Base-by-base conservation (phyloP, 805 yeast genomes). In the Candida boidinii region DNA sequence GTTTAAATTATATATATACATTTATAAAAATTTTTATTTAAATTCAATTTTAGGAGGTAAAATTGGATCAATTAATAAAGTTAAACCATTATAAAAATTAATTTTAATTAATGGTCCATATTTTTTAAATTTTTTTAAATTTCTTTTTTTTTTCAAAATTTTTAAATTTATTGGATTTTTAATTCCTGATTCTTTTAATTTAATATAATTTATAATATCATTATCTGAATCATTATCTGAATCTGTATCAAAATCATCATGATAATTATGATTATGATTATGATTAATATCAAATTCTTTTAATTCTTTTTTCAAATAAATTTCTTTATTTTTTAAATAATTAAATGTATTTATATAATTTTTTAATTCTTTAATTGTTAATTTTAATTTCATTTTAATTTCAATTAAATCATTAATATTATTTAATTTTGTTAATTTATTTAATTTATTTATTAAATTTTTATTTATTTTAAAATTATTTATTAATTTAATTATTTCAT, bases 391-490 rank as follows among this genome's bases (percentile, higher is more conserved):
- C 17, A 48, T 39, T 13, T 54, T 51, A 38, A 79, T 42, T 46
- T 83, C 92, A 5, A 57, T 49, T 3, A 39, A 45, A 47, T 81
- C 74, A 5, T 48, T 47, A 1, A 54, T 38, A 45, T 81, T 64
- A 18, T 66, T 60, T 19, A 82, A 61, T 13, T 55, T 54, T 0
- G 85, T 73, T 16, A 78, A 7, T 4, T 15, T 15, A 8, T 5
- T 6, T 8, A 29, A 17, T n/a, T 26, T n/a, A 30, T 25, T 22
- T 13, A 19, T 24, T 26, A 10, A 22, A 22, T 22, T 10, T 22
- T 22, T 10, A 22, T 10, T 10, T n/a, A 10, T n/a, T n/a, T 22
- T n/a, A n/a, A n/a, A n/a, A 10, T 22, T 10, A 22, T 10, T n/a
- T 17, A 9, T 17, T 17, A 14, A 30, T 16, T 10, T 16, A 23